A percentile compares a stretch with the other conserved stretches of the same genome.
phyloP scores from a whole-genome alignment of 371 early-diverging fungal species.

The Mucor plumbeus region DNA sequence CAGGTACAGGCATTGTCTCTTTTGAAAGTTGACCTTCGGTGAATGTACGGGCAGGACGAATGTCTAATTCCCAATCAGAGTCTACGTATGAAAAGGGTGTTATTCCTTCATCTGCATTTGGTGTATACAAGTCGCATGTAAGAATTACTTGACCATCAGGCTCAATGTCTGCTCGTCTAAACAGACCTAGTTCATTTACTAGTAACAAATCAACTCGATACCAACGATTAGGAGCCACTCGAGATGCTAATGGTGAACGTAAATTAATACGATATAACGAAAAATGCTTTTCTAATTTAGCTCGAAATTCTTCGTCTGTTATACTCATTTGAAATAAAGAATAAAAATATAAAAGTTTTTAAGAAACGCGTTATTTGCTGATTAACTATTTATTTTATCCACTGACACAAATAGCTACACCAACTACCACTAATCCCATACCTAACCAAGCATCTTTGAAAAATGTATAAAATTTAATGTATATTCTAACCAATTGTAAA shows the following conservation, averaged over 20 bases:
- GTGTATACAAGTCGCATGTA: slow-evolving; percentile 27
- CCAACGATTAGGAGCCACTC: slow-evolving; percentile 33
- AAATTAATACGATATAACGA: slow-evolving; percentile 53
- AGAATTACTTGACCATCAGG: slow-evolving; percentile 39
- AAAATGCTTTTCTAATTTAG: slow-evolving; percentile 50
- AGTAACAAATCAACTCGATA: slow-evolving; percentile 49
- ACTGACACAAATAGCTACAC: slow-evolving; percentile 71
- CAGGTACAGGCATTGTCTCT: slow-evolving; percentile 27
- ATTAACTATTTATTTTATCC: slow-evolving; percentile 20
- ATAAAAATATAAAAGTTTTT: slow-evolving; percentile 6
- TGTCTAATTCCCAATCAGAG: slow-evolving; percentile 16
- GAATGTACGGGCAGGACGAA: slow-evolving; percentile 21
- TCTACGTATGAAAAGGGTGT: slow-evolving; percentile 22
- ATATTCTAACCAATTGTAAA: background rate
- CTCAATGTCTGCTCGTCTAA: slow-evolving; percentile 46
- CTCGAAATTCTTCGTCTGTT: slow-evolving; percentile 45
- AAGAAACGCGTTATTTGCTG: background rate
- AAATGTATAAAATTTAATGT: background rate
- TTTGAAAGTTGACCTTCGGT: slow-evolving; percentile 10
- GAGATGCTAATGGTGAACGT: slow-evolving; percentile 36
- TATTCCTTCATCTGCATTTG: slow-evolving; percentile 1
- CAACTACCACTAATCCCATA: slow-evolving; percentile 66
- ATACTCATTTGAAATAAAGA: slow-evolving; percentile 16
- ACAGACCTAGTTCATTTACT: slow-evolving; percentile 51
- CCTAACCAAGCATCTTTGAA: slow-evolving; percentile 62